Percentiles rank a stretch among this genome's conserved stretches.
phyloP scores from a whole-genome alignment of 163 green algal species.

The Coccomyxa subellipsoidea region DNA sequence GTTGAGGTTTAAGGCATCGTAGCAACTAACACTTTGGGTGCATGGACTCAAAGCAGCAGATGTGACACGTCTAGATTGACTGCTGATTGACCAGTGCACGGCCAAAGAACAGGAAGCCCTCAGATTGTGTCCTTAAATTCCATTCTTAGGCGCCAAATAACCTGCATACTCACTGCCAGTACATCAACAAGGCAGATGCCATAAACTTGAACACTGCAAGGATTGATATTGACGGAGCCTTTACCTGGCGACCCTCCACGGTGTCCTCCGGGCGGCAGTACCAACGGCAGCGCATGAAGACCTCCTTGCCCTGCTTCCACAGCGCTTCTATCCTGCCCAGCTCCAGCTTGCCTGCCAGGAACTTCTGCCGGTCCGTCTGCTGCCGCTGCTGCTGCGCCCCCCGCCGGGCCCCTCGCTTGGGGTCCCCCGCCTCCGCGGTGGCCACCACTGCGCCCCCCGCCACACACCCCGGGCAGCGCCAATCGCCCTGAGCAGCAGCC shows the following conservation, averaged over 20 bases:
- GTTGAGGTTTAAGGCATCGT: background rate
- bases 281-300: slow-evolving; percentile 34
- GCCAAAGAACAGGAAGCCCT: background rate
- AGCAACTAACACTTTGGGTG: background rate
- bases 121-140: too few relatives aligned
- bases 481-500: slow-evolving; percentile 56
- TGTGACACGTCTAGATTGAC: background rate
- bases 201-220: too few relatives aligned
- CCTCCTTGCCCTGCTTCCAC: slow-evolving; percentile 23
- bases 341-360: slow-evolving; percentile 47
- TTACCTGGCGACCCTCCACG: slow-evolving; percentile 67
- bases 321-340: slow-evolving; percentile 54
- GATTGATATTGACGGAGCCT: too few relatives aligned
- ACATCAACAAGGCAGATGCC: too few relatives aligned
- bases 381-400: background rate
- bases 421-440: background rate
- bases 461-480: slow-evolving; percentile 73
- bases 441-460: slow-evolving; percentile 12
- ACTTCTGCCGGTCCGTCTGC: slow-evolving; percentile 43
- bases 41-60: background rate
- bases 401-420: background rate
- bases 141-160: too few relatives aligned
- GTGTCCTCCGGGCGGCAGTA: slow-evolving; percentile 84
- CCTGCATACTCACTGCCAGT: too few relatives aligned
- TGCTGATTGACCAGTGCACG: background rate